Percentiles rank a stretch among this genome's conserved stretches.
Evolutionary conservation across 495 filamentous ascomycete species (phyloP).

Genomic region (Penicillium canariense): DNA sequence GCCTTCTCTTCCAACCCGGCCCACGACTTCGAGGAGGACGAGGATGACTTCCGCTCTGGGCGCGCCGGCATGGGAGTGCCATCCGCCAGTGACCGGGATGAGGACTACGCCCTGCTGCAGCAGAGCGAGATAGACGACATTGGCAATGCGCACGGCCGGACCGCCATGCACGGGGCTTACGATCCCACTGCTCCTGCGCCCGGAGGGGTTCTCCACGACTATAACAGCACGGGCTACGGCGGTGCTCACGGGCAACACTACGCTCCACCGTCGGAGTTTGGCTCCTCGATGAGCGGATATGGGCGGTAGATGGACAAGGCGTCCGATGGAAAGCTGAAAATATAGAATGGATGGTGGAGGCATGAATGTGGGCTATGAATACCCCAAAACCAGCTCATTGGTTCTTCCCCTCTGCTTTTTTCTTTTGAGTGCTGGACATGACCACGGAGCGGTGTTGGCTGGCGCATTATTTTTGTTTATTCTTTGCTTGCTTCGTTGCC

Average conservation of each 20-base stretch:
- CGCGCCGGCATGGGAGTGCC: constrained; percentile 34
- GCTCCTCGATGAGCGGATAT: constrained; percentile 26
- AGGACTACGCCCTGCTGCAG: constrained; percentile 48
- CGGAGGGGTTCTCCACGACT: constrained; percentile 40
- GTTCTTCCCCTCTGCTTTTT: constrained; percentile 13
- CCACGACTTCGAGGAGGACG: constrained; percentile 49
- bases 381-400: constrained; percentile 18
- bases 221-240: constrained; percentile 46
- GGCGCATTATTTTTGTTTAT: constrained; percentile 27
- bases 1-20: constrained; percentile 50
- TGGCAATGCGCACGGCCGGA: constrained; percentile 33
- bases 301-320: constrained; percentile 16
- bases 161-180: constrained; percentile 37
- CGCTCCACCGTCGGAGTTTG: constrained; percentile 25
- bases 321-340: not conserved
- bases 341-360: constrained; percentile 7
- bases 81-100: constrained; percentile 37
- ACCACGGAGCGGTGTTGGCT: constrained; percentile 41
- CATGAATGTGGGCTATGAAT: constrained; percentile 21
- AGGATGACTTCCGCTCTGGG: constrained; percentile 48
- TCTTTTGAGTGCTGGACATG: constrained; percentile 29
- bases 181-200: constrained; percentile 38
- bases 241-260: constrained; percentile 46
- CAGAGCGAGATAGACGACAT: constrained; percentile 47
- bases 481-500: constrained; percentile 5